Base-by-base conservation (phyloP, 768 basidiomycete species). In the Termitomyces sp. region DNA sequence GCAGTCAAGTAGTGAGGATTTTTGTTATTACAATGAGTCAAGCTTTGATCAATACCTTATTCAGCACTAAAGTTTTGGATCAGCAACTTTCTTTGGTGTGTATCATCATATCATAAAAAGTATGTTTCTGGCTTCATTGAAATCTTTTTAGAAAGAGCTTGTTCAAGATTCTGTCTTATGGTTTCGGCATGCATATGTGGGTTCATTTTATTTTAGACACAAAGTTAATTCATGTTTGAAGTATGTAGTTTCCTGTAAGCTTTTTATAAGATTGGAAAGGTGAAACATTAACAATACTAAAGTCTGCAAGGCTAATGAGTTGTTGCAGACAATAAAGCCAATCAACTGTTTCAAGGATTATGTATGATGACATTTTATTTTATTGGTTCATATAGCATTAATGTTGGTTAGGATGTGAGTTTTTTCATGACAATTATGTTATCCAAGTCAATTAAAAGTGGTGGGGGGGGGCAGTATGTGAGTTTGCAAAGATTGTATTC, bases 121-220 rank as follows among this genome's bases (percentile, higher is more conserved):
- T 0, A 17, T 48, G 12, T 14, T 35, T 17, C 1, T 22, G n/a
- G 15, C 21, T 48, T 9, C 10, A 17, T 35, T 21, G 41, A 12
- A 43, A 43, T 35, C 2, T 40, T 22, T 11, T 1, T 3, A 48
- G 47, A 35, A 12, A 12, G 47, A 48, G 9, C 47, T 48, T 35
- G 47, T 48, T 35, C 47, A 48, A 10, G 47, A 49, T 2, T 37
- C 48, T 35, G 34, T 49, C 10, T 38, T 49, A 6, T 49, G 48
- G 48, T 49, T 49, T 11, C 48, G 35, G 21, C 48, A 49, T 49
- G 48, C 48, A 49, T 49, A 37, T 49, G 48, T 38, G 8, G 38
- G 48, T 37, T n/a, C 0, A 26, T 4, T n/a, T 2, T 12, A 12
- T 49, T 2, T 11, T 37, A 37, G 1, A 32, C 1, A 6, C 9